phyloP scores from a whole-genome alignment of 179 eudicot species.

The Spinacia oleracea region DNA sequence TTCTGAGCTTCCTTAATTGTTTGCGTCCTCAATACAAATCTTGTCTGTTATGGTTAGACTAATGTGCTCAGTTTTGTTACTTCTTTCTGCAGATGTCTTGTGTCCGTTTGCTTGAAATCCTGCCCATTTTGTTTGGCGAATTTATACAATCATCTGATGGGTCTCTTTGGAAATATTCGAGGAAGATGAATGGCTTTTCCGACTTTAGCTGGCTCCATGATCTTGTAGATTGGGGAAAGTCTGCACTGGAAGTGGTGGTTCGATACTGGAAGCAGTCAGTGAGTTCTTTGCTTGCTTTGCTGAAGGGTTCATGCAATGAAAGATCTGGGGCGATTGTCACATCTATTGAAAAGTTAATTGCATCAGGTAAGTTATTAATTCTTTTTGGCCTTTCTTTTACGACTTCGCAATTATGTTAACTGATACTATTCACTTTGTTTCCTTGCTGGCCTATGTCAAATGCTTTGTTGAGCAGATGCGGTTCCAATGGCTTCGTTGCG shows the following conservation, averaged over 20 bases:
- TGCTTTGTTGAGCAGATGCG: slow-evolving; percentile 49
- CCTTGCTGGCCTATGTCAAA: slow-evolving; percentile 20
- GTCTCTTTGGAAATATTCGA: slow-evolving; percentile 30
- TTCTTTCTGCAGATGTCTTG: slow-evolving; percentile 87
- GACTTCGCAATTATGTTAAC: slow-evolving; percentile 4
- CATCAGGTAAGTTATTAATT: slow-evolving; percentile 54
- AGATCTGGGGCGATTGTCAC: slow-evolving; percentile 42
- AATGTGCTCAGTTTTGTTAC: slow-evolving; percentile 11
- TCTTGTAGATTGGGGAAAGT: slow-evolving; percentile 87
- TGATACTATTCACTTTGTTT: slow-evolving; percentile 13
- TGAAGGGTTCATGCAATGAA: slow-evolving; percentile 54
- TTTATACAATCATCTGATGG: slow-evolving; percentile 36
- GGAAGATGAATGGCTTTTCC: slow-evolving; percentile 22
- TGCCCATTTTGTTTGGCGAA: slow-evolving; percentile 64
- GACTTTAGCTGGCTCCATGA: slow-evolving; percentile 78
- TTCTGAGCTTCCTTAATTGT: background rate
- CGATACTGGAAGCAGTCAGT: slow-evolving; percentile 92
- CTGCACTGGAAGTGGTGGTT: slow-evolving; percentile 64
- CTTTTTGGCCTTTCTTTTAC: background rate
- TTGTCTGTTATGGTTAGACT: slow-evolving; percentile 17
- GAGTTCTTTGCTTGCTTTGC: slow-evolving; percentile 52
- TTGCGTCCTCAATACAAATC: background rate
- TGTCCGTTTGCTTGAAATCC: slow-evolving; percentile 81
- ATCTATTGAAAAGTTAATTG: slow-evolving; percentile 60
- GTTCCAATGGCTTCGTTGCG: slow-evolving; percentile 58